These are phyloP conservation scores for Yamadazyma sp. DNA, from an alignment of 1,139 yeast genomes.

Conservation along the genomic window DNA sequence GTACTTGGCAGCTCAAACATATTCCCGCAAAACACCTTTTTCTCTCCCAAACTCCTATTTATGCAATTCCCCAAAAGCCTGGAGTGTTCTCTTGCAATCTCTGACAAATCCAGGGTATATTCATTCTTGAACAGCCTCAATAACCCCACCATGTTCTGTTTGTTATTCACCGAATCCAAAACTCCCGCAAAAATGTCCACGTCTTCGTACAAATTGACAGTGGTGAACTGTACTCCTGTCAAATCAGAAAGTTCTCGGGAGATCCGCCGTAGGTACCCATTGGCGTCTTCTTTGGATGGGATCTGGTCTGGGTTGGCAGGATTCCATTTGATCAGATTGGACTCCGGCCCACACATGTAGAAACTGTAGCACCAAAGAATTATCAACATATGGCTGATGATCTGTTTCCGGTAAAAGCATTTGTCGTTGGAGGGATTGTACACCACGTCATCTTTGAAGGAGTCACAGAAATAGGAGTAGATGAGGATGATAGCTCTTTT, in stretches of 20 bases:
- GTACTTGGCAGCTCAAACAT: conserved; percentile 13
- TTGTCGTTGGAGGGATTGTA: conserved; percentile 54
- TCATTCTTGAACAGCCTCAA: conserved; percentile 11
- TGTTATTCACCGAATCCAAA: conserved; percentile 18
- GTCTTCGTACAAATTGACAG: conserved; percentile 18
- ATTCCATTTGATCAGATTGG: conserved; percentile 16
- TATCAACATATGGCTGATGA: conserved; percentile 34
- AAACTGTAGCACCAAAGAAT: conserved; percentile 51
- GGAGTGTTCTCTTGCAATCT: conserved; percentile 18
- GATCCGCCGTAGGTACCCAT: conserved; percentile 37
- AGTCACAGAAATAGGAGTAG: conserved; percentile 54
- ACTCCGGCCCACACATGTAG: conserved; percentile 40
- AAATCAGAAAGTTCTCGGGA: conserved; percentile 27
- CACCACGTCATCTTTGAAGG: conserved; percentile 38
- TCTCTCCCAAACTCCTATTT: conserved; percentile 15
- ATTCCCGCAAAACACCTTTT: conserved; percentile 11
- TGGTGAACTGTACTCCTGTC: conserved; percentile 18
- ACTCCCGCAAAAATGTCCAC: conserved; percentile 18
- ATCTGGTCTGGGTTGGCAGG: conserved; percentile 9
- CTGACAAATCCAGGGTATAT: conserved; percentile 13
- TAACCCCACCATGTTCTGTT: conserved; percentile 42
- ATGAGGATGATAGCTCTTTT: conserved; percentile 38
- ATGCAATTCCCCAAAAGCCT: conserved; percentile 15
- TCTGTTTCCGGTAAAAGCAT: conserved; percentile 43
- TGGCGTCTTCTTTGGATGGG: conserved; percentile 34